Conservation (phyloP, 2,329 filamentous ascomycete species). For the Zasmidium citrigriseum region DNA sequence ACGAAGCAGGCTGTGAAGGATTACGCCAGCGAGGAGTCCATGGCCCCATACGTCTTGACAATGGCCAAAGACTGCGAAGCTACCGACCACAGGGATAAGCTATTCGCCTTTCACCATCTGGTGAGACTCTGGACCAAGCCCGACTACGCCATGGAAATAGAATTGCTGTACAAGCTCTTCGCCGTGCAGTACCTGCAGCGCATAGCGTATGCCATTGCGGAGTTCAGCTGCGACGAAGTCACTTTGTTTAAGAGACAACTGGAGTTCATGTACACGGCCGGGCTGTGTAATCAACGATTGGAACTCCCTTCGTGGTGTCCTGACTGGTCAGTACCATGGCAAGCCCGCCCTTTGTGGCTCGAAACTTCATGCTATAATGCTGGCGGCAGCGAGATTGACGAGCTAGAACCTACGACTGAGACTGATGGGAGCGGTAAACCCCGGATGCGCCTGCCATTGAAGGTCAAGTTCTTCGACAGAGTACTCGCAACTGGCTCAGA, state of each 20-base stretch:
- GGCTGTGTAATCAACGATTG: slow-evolving; percentile 18
- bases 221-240: slow-evolving; percentile 21
- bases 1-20: slow-evolving; percentile 21
- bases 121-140: slow-evolving; percentile 18
- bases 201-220: slow-evolving; percentile 20
- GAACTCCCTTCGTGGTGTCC: slow-evolving; percentile 19
- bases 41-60: slow-evolving; percentile 16
- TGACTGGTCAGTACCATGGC: slow-evolving; percentile 21
- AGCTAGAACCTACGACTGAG: slow-evolving; percentile 12
- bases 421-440: neutral
- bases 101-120: slow-evolving; percentile 22
- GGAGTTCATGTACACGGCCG: slow-evolving; percentile 20
- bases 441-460: slow-evolving; percentile 14
- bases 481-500: slow-evolving; percentile 16
- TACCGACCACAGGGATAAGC: slow-evolving; percentile 22
- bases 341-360: slow-evolving; percentile 20
- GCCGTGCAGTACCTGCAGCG: slow-evolving; percentile 20
- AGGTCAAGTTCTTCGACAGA: slow-evolving; percentile 18
- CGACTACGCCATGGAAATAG: slow-evolving; percentile 19
- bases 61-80: slow-evolving; percentile 25
- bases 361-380: slow-evolving; percentile 16
- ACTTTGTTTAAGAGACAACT: slow-evolving; percentile 15
- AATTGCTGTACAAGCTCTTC: slow-evolving; percentile 18
- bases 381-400: slow-evolving; percentile 16
- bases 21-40: slow-evolving; percentile 17